Evolutionary conservation across 1,284 basidiomycete genomes (phyloP).

Genomic region (Vanrija pseudolonga): DNA sequence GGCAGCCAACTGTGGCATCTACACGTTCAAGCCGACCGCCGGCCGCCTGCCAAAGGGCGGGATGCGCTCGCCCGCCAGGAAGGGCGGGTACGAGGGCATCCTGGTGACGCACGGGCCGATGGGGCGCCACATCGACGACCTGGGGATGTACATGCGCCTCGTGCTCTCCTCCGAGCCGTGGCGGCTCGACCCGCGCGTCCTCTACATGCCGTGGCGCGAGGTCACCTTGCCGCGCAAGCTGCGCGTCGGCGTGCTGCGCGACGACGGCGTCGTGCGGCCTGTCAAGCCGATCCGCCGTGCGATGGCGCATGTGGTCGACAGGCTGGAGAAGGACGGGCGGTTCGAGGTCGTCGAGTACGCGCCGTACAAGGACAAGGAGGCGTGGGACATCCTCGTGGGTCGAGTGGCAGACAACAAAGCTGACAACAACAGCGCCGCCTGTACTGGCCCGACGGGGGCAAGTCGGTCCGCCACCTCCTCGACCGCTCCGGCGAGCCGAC

Average conservation of each 20-base stretch:
- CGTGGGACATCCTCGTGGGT: slow-evolving; percentile 29
- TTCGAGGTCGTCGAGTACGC: slow-evolving; percentile 28
- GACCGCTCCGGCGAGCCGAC: slow-evolving; percentile 31
- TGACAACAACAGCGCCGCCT: slow-evolving; percentile 8
- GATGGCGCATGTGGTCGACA: slow-evolving; percentile 34
- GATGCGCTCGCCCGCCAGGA: slow-evolving; percentile 59
- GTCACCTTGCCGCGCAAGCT: background rate
- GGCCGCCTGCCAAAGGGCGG: slow-evolving; percentile 32
- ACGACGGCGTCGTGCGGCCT: slow-evolving; percentile 59
- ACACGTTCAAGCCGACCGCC: slow-evolving; percentile 10
- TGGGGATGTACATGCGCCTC: slow-evolving; percentile 60
- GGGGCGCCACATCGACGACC: slow-evolving; percentile 55
- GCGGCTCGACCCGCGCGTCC: slow-evolving; percentile 57
- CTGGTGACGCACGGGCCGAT: slow-evolving; percentile 67
- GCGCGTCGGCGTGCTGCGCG: background rate
- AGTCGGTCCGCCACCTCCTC: slow-evolving; percentile 20
- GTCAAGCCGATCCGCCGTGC: slow-evolving; percentile 64
- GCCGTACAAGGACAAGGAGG: slow-evolving; percentile 20
- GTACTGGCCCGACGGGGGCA: slow-evolving; percentile 43
- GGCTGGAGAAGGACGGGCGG: slow-evolving; percentile 40
- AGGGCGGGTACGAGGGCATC: slow-evolving; percentile 55
- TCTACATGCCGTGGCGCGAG: background rate
- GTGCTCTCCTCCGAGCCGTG: slow-evolving; percentile 56
- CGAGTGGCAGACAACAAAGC: no score
- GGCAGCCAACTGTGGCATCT: slow-evolving; percentile 11